phyloP scores from a whole-genome alignment of 306 rosid genomes.

The Trifolium subterraneum region DNA sequence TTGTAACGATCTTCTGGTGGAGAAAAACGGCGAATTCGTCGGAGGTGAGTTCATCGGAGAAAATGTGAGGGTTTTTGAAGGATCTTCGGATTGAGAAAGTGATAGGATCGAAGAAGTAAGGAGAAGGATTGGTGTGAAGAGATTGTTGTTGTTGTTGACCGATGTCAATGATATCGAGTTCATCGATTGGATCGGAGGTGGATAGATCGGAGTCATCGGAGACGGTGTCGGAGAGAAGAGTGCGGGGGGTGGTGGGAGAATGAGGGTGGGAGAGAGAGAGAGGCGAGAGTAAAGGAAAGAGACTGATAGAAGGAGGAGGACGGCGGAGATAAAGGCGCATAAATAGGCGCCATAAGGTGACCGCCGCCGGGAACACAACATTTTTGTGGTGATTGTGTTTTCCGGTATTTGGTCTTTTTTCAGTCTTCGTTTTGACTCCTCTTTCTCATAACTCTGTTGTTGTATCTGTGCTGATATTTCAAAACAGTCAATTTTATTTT shows the following conservation, averaged over 20 bases:
- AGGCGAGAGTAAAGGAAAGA: constrained; percentile 84
- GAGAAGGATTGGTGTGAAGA: constrained; percentile 38
- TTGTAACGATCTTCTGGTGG: constrained; percentile 54
- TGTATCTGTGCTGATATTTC: too few relatives aligned
- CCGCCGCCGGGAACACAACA: constrained; percentile 71
- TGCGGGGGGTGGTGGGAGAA: constrained; percentile 38
- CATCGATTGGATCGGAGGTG: constrained; percentile 70
- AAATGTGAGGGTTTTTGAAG: constrained; percentile 49
- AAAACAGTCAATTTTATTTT: too few relatives aligned
- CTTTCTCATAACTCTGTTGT: too few relatives aligned
- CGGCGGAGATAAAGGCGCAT: constrained; percentile 68
- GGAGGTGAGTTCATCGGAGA: constrained; percentile 28
- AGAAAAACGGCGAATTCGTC: constrained; percentile 47
- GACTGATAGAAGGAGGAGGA: constrained; percentile 76
- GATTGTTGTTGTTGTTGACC: constrained; percentile 40
- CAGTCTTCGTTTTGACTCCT: neutral
- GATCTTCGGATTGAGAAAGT: constrained; percentile 62
- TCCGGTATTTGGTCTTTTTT: neutral
- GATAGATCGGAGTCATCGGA: constrained; percentile 46
- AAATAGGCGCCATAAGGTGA: constrained; percentile 66
- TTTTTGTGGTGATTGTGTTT: neutral
- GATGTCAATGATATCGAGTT: constrained; percentile 62
- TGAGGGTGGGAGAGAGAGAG: constrained; percentile 59
- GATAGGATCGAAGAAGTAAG: constrained; percentile 74
- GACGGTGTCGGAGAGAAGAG: constrained; percentile 42